These are phyloP conservation scores for Fraxinus anomala DNA, from an alignment of 257 asterid species.

Conservation along the genomic window DNA sequence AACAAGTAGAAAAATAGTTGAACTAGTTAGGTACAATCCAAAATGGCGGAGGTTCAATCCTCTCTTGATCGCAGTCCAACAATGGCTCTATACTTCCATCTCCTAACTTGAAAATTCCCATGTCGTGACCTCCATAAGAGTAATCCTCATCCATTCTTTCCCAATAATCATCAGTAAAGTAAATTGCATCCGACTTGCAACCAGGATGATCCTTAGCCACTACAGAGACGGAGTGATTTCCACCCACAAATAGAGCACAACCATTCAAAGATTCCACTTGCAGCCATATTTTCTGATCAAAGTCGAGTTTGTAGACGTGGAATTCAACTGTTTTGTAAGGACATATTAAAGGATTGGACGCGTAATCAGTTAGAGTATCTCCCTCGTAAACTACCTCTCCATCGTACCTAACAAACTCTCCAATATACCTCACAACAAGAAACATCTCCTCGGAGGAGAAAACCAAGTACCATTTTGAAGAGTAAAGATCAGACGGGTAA, in stretches of 20 bases:
- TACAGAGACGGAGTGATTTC: conserved; percentile 33
- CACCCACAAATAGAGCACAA: conserved; percentile 39
- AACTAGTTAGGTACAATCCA: conserved; percentile 34
- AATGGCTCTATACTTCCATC: conserved; percentile 23
- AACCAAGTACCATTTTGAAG: conserved; percentile 32
- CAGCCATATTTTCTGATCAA: conserved; percentile 20
- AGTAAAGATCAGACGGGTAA: conserved; percentile 24
- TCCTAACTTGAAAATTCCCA: conserved; percentile 33
- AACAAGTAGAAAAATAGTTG: not conserved
- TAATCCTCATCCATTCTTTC: conserved; percentile 36
- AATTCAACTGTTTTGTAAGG: conserved; percentile 36
- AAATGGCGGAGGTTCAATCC: conserved; percentile 30
- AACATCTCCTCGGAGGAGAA: conserved; percentile 19
- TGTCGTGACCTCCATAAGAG: conserved; percentile 47
- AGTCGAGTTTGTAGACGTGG: conserved; percentile 29
- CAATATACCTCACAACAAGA: conserved; percentile 37
- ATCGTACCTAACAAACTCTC: conserved; percentile 34
- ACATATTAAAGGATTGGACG: conserved; percentile 16
- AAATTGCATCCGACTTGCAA: conserved; percentile 31
- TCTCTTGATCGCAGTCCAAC: conserved; percentile 14
- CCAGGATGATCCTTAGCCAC: conserved; percentile 8
- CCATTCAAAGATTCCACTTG: conserved; percentile 26
- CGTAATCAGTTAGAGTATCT: conserved; percentile 29
- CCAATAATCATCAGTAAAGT: conserved; percentile 50
- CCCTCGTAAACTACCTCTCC: conserved; percentile 34